Base-by-base conservation (phyloP, 2,329 filamentous ascomycete species). In the Cladosporium sp. region DNA sequence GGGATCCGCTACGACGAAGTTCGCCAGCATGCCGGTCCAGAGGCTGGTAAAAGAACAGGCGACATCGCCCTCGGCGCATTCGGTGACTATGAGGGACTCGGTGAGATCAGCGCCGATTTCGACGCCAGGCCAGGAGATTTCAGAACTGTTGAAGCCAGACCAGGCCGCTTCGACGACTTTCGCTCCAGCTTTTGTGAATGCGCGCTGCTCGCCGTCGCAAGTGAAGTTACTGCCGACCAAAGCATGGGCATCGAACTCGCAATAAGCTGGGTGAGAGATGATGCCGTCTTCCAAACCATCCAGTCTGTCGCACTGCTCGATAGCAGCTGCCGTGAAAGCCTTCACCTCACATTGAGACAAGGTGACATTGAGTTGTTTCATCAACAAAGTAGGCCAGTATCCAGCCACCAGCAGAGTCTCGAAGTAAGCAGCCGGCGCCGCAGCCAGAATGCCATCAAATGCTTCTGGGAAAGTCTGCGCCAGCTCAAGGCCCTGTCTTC, bases 361-460 rank as follows among this genome's bases (percentile, higher is more conserved):
- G 26, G 69, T 67, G 51, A 72, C 72, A 3, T 68, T 67, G 0
- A 70, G n/a, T 52, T 68, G 69, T 14, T 73, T 70, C 2, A 73
- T 70, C 1, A 72, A 49, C 8, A 75, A 34, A 54, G 76, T 74
- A 0, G 67, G 72, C 74, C 74, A 79, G 59, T 80, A 77, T 14
- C 71, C 70, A 3, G 74, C 69, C 0, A 72, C 54, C 11, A 76
- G 41, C 51, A 77, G 74, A 1, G 67, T 72, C 8, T 49, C 58
- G 74, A 74, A 78, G 64, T 80, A 77, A 54, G 79, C 74, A 52
- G 79, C 79, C 15, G 80, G 79, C 1, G 78, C 75, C 4, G 68
- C 68, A 6, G 80, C 78, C 4, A 79, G 61, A 58, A 82, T 80
- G 26, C 80, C 79, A 67, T 82, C 75, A 65, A 76, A 81, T 4